Percentiles rank a stretch among this genome's conserved stretches.
Conservation (phyloP, 2,329 filamentous ascomycete genomes). For the Alternaria ethzedia region DNA sequence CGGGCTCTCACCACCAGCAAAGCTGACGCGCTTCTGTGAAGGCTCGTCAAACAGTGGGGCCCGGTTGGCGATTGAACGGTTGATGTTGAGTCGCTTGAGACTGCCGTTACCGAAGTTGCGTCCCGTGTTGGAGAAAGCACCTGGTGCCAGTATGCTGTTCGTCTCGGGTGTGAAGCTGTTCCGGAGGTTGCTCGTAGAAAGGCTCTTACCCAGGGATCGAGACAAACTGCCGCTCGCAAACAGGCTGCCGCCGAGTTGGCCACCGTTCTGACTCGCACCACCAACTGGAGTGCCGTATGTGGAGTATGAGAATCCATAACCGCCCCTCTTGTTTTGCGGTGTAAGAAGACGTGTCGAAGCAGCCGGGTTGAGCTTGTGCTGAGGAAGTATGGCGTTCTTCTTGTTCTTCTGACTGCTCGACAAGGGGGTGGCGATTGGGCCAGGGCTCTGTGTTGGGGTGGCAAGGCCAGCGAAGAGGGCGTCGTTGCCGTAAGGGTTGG, state of each 20-base stretch:
- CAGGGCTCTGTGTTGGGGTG: conserved; percentile 72
- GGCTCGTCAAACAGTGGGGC: conserved; percentile 64
- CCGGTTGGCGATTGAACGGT: conserved; percentile 74
- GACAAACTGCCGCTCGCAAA: conserved; percentile 65
- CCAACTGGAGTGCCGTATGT: conserved; percentile 84
- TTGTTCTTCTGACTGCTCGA: conserved; percentile 77
- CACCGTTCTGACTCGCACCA: conserved; percentile 75
- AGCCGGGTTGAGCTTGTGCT: conserved; percentile 85
- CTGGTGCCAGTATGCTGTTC: conserved; percentile 83
- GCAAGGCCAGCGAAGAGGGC: conserved; percentile 81
- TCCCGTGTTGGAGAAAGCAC: conserved; percentile 75
- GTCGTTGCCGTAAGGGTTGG: conserved; percentile 88
- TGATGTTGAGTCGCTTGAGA: conserved; percentile 92
- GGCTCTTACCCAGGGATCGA: conserved; percentile 80
- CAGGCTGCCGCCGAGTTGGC: conserved; percentile 61
- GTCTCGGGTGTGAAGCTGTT: conserved; percentile 82
- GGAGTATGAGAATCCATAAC: conserved; percentile 92
- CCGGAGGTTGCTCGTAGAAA: conserved; percentile 85
- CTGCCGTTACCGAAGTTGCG: conserved; percentile 53
- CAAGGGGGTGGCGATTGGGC: conserved; percentile 89
- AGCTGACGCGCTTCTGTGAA: conserved; percentile 80
- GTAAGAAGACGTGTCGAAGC: conserved; percentile 81
- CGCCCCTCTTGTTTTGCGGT: conserved; percentile 74
- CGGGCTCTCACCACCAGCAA: conserved; percentile 67
- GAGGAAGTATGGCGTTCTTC: conserved; percentile 79